A percentile compares a stretch with the other conserved stretches of the same genome.
Evolutionary conservation across 2,329 filamentous ascomycete genomes (phyloP).

Genomic region (Gliomastix tumulicola): DNA sequence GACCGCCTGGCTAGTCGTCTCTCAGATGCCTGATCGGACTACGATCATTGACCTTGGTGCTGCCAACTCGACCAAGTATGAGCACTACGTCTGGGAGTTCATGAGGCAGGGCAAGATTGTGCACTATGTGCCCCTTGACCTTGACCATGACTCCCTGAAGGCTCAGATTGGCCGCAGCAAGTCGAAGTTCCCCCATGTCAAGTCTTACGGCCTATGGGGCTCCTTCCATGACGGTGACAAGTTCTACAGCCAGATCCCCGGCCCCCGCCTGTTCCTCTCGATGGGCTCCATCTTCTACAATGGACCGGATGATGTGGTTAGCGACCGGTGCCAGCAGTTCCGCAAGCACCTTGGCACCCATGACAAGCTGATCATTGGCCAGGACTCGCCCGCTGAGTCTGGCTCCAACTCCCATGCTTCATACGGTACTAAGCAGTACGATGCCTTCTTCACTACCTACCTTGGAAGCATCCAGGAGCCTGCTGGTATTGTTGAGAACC

Average conservation of each 20-base stretch:
- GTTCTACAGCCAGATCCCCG: constrained; percentile 5
- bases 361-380: constrained; percentile 2
- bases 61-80: constrained; percentile 8
- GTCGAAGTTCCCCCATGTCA: constrained; percentile 5
- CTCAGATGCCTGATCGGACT: constrained; percentile 2
- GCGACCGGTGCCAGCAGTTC: constrained; percentile 10
- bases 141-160: constrained; percentile 3
- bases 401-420: not conserved
- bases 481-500: constrained; percentile 1
- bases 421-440: constrained; percentile 1
- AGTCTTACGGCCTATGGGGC: constrained; percentile 10
- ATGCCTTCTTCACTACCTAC: constrained; percentile 2
- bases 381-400: not conserved
- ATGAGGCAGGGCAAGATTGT: not conserved
- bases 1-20: constrained; percentile 7
- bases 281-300: constrained; percentile 12
- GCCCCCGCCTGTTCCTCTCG: constrained; percentile 7
- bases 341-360: constrained; percentile 4
- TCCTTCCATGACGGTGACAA: constrained; percentile 11
- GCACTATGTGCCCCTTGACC: not conserved
- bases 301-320: constrained; percentile 7
- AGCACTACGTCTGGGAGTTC: not conserved
- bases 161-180: constrained; percentile 8
- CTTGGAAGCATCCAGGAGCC: not conserved
- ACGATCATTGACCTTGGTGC: constrained; percentile 11